phyloP scores from a whole-genome alignment of 805 yeast genomes.

The Candida ficus region DNA sequence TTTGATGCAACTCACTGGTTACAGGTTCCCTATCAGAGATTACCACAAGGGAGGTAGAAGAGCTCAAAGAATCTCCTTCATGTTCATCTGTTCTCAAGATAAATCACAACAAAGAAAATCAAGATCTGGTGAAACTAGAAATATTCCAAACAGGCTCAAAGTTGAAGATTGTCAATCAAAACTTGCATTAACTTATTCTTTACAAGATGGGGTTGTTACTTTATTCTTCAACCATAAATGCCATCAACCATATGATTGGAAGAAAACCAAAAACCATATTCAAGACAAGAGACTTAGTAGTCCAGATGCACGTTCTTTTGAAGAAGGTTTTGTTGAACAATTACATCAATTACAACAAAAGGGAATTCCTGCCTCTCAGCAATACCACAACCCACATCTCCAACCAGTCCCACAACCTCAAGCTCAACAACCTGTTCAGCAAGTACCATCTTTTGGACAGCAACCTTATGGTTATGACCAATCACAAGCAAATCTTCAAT shows the following conservation, averaged over 20 bases:
- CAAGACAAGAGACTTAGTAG: slow-evolving; percentile 1
- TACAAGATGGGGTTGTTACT: slow-evolving; percentile 32
- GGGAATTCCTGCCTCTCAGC: background rate
- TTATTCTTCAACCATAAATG: slow-evolving; percentile 35
- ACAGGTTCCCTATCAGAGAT: slow-evolving; percentile 39
- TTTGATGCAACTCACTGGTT: slow-evolving; percentile 36
- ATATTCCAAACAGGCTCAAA: slow-evolving; percentile 34
- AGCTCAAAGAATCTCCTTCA: slow-evolving; percentile 37
- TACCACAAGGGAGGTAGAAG: slow-evolving; percentile 39
- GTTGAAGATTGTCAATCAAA: slow-evolving; percentile 37
- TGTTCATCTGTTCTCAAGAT: slow-evolving; percentile 42
- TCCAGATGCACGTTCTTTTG: slow-evolving; percentile 5
- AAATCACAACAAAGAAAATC: slow-evolving; percentile 37
- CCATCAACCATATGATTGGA: slow-evolving; percentile 35
- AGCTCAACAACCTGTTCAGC: too few species aligned
- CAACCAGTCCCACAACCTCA: too few species aligned
- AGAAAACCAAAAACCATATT: slow-evolving; percentile 6
- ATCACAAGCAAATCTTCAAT: background rate
- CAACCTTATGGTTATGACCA: background rate
- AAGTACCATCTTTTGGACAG: too few species aligned
- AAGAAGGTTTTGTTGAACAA: slow-evolving; percentile 5
- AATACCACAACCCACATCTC: slow-evolving; percentile 5
- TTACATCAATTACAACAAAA: slow-evolving; percentile 2
- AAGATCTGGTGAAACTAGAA: slow-evolving; percentile 34
- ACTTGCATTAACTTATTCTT: slow-evolving; percentile 33